Evolutionary conservation across 495 filamentous ascomycete species (phyloP), one percentile per base, ranked within the genome.

Genomic region (Cladorrhinum samala): DNA sequence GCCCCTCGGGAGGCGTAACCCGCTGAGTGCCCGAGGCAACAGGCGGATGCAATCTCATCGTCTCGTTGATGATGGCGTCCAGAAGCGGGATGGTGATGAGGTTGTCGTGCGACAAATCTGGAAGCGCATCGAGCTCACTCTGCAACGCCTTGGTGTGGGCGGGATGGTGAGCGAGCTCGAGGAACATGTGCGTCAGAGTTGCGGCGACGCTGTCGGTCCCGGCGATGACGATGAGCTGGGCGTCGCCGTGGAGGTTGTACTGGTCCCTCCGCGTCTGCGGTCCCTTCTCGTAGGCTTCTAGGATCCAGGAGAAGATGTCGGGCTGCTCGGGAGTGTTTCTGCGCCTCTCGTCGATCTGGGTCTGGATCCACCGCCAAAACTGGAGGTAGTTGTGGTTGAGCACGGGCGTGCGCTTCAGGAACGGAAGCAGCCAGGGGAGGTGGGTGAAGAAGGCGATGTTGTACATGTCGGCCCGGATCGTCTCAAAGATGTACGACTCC

Each of bases 41-140:
- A 0, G 82, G 77, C 5, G 81, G 75, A 55, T 77, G 78, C 42
- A 82, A 61, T 0, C 82, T 74, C 65, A 84, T 56, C 1, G 67
- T 64, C 58, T 85, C 82, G 39, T 79, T 64, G 1, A 83, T 63
- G 17, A 72, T 72, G 2, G 80, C 81, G n/a, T 73, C 39, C 58
- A 83, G 52, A 25, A 64, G 45, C 25, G 24, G 27, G 13, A 59
- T 36, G 19, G 45, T 45, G 3, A 53, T 41, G 9, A 64, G 46
- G 2, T 46, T 30, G 17, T 64, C 63, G 38, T 66, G 58, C 7
- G 50, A 49, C 16, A 55, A 46, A 27, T 53, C 49, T 2, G 55
- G 54, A 17, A 60, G 54, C 4, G 50, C 51, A 24, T 76, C 68
- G 23, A 80, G 66, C 50, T 78, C 74, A 9, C 59, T 17, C 37